Evolutionary conservation across 2,329 filamentous ascomycete species (phyloP).

Genomic region (Fonsecaea nubica): DNA sequence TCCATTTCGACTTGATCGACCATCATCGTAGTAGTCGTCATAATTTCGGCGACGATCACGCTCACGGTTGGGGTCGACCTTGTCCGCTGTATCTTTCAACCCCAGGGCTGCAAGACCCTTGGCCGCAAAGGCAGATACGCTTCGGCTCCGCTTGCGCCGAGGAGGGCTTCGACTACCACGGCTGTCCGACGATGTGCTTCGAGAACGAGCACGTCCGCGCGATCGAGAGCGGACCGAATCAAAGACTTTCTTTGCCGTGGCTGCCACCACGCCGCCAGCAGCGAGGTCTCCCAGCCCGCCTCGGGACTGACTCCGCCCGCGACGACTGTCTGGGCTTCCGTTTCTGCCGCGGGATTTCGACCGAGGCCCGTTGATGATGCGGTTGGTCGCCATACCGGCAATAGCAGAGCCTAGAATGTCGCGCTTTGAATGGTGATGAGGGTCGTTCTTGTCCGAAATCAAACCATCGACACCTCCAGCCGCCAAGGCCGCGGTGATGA

Average conservation of each 20-base stretch:
- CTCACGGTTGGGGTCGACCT: constrained; percentile 43
- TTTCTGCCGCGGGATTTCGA: constrained; percentile 63
- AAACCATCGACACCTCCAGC: constrained; percentile 85
- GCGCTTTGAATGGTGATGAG: constrained; percentile 75
- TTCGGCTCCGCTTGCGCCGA: constrained; percentile 53
- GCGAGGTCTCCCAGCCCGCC: constrained; percentile 52
- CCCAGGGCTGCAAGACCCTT: constrained; percentile 55
- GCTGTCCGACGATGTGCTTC: constrained; percentile 57
- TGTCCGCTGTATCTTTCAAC: constrained; percentile 44
- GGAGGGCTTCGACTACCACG: constrained; percentile 60
- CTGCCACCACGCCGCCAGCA: constrained; percentile 53
- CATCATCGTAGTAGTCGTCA: constrained; percentile 53
- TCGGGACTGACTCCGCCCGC: constrained; percentile 52
- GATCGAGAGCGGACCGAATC: constrained; percentile 53
- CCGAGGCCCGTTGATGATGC: constrained; percentile 80
- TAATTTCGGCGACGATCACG: constrained; percentile 43
- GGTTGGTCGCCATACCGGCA: constrained; percentile 84
- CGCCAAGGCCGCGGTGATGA: constrained; percentile 83
- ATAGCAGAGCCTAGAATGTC: constrained; percentile 86
- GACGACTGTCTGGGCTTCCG: constrained; percentile 38
- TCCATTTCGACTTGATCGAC: constrained; percentile 46
- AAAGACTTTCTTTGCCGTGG: constrained; percentile 56
- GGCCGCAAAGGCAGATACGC: constrained; percentile 53
- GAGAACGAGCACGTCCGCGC: constrained; percentile 49
- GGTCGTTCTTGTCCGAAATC: constrained; percentile 62